Evolutionary conservation across 257 asterid genomes (phyloP).

Genomic region (Solanum gracilifrons): DNA sequence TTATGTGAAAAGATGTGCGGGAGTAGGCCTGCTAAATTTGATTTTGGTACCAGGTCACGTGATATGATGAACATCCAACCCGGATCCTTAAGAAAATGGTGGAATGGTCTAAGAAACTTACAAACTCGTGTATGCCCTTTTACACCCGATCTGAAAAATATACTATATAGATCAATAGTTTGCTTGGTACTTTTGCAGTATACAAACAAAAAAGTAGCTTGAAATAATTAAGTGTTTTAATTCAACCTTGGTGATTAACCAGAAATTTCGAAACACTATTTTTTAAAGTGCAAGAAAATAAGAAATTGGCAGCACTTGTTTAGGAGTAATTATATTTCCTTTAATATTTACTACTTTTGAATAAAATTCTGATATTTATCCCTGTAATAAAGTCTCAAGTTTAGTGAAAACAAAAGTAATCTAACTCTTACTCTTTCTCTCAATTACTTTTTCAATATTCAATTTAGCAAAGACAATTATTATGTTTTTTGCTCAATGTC

Average conservation of each 20-base stretch:
- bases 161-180: neutral
- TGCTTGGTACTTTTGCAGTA: neutral
- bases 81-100: conserved; percentile 16
- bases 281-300: neutral
- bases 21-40: neutral
- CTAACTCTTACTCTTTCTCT: neutral
- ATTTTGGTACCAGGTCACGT: neutral
- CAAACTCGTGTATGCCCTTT: neutral
- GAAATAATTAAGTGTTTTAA: neutral
- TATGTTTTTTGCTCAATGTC: neutral
- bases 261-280: neutral
- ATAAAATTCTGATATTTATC: neutral
- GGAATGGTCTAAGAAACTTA: neutral
- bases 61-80: conserved; percentile 1
- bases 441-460: neutral
- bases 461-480: neutral
- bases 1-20: neutral
- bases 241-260: neutral
- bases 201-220: neutral
- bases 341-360: neutral
- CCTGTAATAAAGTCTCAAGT: neutral
- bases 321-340: neutral
- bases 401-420: neutral
- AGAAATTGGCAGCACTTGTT: neutral
- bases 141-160: neutral